These are phyloP conservation scores for Collybiopsis luxurians DNA, from an alignment of 768 basidiomycete species.

Conservation along the genomic window DNA sequence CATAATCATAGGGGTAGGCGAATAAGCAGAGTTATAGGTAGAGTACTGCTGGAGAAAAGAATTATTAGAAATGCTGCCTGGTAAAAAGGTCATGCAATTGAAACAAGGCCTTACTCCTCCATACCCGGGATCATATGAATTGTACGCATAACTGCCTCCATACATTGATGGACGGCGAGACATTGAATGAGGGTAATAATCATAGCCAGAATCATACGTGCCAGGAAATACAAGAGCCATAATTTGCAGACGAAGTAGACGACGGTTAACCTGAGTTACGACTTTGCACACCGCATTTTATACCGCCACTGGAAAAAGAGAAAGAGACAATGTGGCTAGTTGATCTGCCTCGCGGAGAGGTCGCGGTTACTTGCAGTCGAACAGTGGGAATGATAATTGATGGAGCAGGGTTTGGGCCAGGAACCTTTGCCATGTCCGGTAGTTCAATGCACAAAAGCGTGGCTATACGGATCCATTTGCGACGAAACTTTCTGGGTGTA, in stretches of 20 bases:
- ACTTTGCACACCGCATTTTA: not conserved
- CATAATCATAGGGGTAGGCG: not conserved
- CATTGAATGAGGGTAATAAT: not conserved
- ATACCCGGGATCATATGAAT: not conserved
- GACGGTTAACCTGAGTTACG: not conserved
- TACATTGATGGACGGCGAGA: conserved; percentile 7
- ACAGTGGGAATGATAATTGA: not conserved
- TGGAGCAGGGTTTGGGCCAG: not conserved
- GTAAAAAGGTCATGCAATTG: too few relatives aligned
- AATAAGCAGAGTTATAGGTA: not conserved
- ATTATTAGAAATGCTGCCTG: not conserved
- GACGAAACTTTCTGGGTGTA: not conserved
- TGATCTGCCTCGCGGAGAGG: conserved; percentile 9
- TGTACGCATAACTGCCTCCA: conserved; percentile 4
- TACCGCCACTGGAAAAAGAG: not conserved
- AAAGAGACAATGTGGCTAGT: not conserved
- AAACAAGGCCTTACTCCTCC: too few relatives aligned
- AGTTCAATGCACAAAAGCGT: not conserved
- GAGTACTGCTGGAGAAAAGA: not conserved
- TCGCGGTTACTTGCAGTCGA: conserved; percentile 1
- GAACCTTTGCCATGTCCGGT: not conserved
- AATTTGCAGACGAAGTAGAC: not conserved
- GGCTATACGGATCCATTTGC: not conserved
- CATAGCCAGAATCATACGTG: not conserved
- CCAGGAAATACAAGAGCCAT: conserved; percentile 9